Percentiles rank a stretch among this genome's conserved stretches.
These are phyloP conservation scores for Sugiyamaella floridensis DNA, from an alignment of 805 yeast species.

Conservation along the genomic window DNA sequence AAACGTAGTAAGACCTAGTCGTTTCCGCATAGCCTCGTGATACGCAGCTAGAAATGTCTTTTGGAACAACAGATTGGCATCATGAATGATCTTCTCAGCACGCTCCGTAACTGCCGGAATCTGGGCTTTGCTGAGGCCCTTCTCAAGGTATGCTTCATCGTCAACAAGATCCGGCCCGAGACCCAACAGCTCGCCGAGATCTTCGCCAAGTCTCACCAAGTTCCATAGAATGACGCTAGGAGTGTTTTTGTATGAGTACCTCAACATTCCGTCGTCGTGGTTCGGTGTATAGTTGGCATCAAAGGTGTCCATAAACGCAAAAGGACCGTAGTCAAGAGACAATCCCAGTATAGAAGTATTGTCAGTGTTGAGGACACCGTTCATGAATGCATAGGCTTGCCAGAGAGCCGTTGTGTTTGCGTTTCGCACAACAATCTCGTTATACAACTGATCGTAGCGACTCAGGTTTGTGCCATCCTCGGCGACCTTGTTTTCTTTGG, in stretches of 20 bases:
- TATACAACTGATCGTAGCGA: constrained; percentile 62
- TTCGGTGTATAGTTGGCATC: constrained; percentile 82
- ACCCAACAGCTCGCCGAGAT: constrained; percentile 73
- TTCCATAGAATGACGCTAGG: constrained; percentile 94
- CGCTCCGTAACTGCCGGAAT: constrained; percentile 41
- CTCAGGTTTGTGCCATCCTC: constrained; percentile 28
- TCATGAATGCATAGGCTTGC: constrained; percentile 88
- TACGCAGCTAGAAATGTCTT: constrained; percentile 54
- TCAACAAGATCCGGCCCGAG: constrained; percentile 51
- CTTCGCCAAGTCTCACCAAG: constrained; percentile 75
- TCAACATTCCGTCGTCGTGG: constrained; percentile 64
- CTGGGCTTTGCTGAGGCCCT: constrained; percentile 43
- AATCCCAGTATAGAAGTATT: constrained; percentile 86
- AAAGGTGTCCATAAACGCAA: constrained; percentile 80
- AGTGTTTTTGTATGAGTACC: constrained; percentile 78
- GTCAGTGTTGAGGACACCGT: constrained; percentile 93
- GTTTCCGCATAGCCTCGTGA: constrained; percentile 46
- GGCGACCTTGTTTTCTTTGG: constrained; percentile 13
- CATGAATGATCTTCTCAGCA: constrained; percentile 60
- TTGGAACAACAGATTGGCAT: constrained; percentile 60
- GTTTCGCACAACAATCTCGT: constrained; percentile 65
- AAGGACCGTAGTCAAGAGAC: constrained; percentile 92
- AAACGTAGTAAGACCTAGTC: constrained; percentile 58
- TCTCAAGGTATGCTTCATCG: constrained; percentile 32
- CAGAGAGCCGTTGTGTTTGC: constrained; percentile 74